A percentile compares a stretch with the other conserved stretches of the same genome.
phyloP scores from a whole-genome alignment of 2,329 filamentous ascomycete genomes.

The Periconia sp. region DNA sequence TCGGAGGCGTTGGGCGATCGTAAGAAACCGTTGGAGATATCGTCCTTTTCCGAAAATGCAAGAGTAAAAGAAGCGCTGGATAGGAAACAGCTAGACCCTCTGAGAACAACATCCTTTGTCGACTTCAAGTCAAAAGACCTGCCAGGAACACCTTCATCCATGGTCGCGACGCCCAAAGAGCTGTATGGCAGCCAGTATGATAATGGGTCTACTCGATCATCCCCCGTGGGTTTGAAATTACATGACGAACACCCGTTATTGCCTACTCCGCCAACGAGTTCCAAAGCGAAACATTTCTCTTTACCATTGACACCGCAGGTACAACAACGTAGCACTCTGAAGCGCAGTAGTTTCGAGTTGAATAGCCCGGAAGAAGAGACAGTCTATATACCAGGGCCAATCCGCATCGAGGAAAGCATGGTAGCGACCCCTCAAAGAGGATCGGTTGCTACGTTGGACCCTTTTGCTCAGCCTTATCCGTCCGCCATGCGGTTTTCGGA shows the following conservation, averaged over 20 bases:
- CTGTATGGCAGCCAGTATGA: constrained; percentile 18
- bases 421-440: constrained; percentile 38
- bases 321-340: constrained; percentile 7
- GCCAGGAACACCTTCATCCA: constrained; percentile 27
- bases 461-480: constrained; percentile 29
- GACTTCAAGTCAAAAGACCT: constrained; percentile 17
- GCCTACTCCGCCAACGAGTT: not conserved
- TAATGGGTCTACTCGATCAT: not conserved
- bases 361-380: constrained; percentile 3
- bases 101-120: constrained; percentile 29
- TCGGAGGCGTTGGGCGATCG: constrained; percentile 5
- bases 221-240: not conserved
- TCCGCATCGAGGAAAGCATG: constrained; percentile 40
- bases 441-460: constrained; percentile 44
- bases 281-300: constrained; percentile 10
- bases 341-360: constrained; percentile 29
- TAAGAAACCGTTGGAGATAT: not conserved
- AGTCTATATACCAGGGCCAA: constrained; percentile 47
- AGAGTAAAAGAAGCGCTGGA: constrained; percentile 26
- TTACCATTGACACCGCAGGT: constrained; percentile 17
- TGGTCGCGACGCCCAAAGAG: constrained; percentile 32
- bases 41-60: constrained; percentile 21
- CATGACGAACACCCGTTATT: not conserved
- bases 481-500: constrained; percentile 25
- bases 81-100: constrained; percentile 19